Evolutionary conservation across 441 rosid genomes (phyloP).

Genomic region (Pelargonium cotyledonis): DNA sequence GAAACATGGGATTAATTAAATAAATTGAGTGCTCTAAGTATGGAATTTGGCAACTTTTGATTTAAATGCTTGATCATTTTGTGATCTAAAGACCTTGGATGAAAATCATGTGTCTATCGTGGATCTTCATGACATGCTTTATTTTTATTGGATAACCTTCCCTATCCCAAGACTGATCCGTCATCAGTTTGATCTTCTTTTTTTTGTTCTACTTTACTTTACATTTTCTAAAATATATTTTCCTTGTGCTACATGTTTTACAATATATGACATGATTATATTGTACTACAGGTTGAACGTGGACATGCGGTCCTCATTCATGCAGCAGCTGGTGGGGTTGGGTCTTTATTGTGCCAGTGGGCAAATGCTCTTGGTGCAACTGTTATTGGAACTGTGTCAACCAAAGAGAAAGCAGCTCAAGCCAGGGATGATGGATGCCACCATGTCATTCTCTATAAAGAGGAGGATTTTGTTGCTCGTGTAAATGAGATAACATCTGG

Average conservation of each 20-base stretch:
- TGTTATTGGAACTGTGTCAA: constrained; percentile 79
- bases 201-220: not conserved
- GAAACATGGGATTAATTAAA: no score
- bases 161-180: not conserved
- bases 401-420: constrained; percentile 79
- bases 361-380: constrained; percentile 84
- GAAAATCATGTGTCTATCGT: not conserved
- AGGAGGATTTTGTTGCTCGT: constrained; percentile 66
- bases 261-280: not conserved
- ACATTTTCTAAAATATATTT: not conserved
- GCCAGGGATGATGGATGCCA: constrained; percentile 87
- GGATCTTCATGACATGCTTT: not conserved
- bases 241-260: not conserved
- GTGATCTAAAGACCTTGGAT: not conserved
- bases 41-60: not conserved
- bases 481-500: constrained; percentile 76
- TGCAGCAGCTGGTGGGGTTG: constrained; percentile 94
- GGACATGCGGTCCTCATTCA: constrained; percentile 81
- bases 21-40: no score
- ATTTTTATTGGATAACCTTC: not conserved
- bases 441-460: constrained; percentile 65
- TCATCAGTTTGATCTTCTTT: not conserved
- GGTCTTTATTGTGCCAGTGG: constrained; percentile 90
- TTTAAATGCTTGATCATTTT: not conserved
- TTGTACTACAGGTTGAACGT: constrained; percentile 45